phyloP scores from a whole-genome alignment of 2,329 filamentous ascomycete species.

The Metarhizium rileyi region DNA sequence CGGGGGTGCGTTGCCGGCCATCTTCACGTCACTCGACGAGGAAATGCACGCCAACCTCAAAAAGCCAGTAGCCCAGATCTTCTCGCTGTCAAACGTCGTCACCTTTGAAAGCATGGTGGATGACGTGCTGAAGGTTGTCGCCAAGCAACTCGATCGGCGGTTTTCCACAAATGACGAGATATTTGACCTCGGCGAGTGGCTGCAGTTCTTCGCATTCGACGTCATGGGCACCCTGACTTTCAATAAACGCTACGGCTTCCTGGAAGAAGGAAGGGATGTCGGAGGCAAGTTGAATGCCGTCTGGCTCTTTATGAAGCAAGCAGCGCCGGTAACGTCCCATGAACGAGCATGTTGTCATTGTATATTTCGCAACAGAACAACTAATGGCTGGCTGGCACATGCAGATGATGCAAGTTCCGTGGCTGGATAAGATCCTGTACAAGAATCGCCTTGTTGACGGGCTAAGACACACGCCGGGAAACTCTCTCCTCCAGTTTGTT shows the following conservation, averaged over 20 bases:
- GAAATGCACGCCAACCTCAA: slow-evolving; percentile 1
- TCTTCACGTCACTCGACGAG: slow-evolving; percentile 2
- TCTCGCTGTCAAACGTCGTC: background rate
- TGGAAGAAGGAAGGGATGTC: slow-evolving; percentile 4
- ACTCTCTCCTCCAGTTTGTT: slow-evolving; percentile 23
- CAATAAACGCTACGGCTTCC: slow-evolving; percentile 8
- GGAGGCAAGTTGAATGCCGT: slow-evolving; percentile 5
- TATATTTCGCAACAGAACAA: background rate
- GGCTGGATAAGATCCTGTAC: slow-evolving; percentile 3
- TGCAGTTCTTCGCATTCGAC: slow-evolving; percentile 6
- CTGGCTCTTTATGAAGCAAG: slow-evolving; percentile 11
- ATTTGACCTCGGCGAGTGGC: slow-evolving; percentile 2
- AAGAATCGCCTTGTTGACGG: slow-evolving; percentile 8
- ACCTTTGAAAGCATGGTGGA: background rate
- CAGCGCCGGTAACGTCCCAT: slow-evolving; percentile 6
- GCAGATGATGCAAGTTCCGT: slow-evolving; percentile 5
- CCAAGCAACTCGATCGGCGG: background rate
- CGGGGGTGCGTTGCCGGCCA: background rate
- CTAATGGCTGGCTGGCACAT: background rate
- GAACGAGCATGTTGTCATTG: background rate
- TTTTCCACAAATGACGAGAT: slow-evolving; percentile 1
- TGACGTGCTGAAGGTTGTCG: slow-evolving; percentile 1
- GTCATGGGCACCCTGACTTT: slow-evolving; percentile 7
- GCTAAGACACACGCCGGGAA: background rate
- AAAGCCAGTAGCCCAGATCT: slow-evolving; percentile 1